Percentiles rank a stretch among this genome's conserved stretches.
Evolutionary conservation across 1,284 basidiomycete genomes (phyloP).

Genomic region (Trichosporon coremiiforme): DNA sequence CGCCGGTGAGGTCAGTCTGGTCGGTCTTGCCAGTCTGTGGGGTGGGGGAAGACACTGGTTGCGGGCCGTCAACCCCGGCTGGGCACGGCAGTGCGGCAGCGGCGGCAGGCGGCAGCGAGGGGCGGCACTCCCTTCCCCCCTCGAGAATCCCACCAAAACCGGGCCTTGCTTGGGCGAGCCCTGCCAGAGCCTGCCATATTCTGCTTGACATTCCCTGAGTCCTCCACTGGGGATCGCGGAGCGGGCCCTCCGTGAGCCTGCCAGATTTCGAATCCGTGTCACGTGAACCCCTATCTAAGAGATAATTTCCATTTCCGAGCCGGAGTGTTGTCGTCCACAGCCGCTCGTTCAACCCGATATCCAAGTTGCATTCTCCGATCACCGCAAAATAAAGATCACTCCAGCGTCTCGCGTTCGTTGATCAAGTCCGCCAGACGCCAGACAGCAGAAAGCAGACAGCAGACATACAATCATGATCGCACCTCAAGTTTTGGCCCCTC

Average conservation of each 20-base stretch:
- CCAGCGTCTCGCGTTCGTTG: conserved; percentile 2
- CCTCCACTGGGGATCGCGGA: conserved; percentile 14
- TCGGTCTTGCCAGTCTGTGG: background rate
- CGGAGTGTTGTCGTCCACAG: conserved; percentile 11
- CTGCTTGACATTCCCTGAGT: conserved; percentile 4
- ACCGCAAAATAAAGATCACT: conserved; percentile 13
- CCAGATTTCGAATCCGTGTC: conserved; percentile 17
- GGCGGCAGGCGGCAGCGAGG: background rate
- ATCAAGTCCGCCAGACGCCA: background rate
- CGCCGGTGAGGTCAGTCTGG: conserved; percentile 8
- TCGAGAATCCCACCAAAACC: background rate
- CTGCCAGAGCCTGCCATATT: too few species aligned
- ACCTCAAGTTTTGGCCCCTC: conserved; percentile 16
- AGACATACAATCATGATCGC: background rate
- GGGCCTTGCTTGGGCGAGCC: background rate
- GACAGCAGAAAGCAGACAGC: background rate
- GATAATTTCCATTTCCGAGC: conserved; percentile 18
- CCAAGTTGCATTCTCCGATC: conserved; percentile 5
- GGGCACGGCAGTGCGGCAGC: conserved; percentile 12
- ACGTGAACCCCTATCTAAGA: background rate
- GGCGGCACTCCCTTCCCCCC: background rate
- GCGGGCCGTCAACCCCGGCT: conserved; percentile 17
- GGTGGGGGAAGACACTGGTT: conserved; percentile 9
- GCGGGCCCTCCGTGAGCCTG: conserved; percentile 11
- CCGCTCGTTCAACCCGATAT: conserved; percentile 13